Conservation (phyloP, 306 rosid species). For the Rosa chinensis region DNA sequence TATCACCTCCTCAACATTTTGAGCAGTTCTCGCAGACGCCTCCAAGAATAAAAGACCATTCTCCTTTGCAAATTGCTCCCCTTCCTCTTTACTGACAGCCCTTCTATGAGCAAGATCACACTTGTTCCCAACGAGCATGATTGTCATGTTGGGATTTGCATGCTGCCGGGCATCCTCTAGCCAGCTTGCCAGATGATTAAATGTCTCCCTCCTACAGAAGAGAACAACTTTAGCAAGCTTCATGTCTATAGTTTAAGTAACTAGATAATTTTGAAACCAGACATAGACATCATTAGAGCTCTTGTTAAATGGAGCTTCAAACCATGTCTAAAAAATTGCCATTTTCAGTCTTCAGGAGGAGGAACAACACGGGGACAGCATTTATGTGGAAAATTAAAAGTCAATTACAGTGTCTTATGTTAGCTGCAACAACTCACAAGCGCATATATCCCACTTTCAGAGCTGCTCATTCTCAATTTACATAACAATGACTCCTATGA, state of each 20-base stretch:
- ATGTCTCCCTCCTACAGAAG: conserved; percentile 83
- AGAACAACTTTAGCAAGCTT: conserved; percentile 8
- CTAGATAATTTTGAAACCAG: conserved; percentile 15
- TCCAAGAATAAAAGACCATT: conserved; percentile 92
- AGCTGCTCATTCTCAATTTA: background rate
- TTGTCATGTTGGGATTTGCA: conserved; percentile 94
- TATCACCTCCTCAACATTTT: conserved; percentile 91
- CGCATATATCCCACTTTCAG: background rate
- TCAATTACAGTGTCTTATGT: background rate
- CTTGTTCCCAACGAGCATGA: conserved; percentile 92
- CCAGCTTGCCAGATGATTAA: conserved; percentile 88
- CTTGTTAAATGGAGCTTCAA: no score
- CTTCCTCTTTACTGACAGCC: conserved; percentile 96
- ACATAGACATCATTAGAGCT: background rate
- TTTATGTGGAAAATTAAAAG: background rate
- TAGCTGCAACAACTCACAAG: background rate
- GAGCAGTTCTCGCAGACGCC: conserved; percentile 97
- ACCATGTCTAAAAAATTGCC: background rate
- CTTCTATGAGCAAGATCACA: conserved; percentile 87
- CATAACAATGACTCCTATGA: background rate
- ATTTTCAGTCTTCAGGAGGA: background rate
- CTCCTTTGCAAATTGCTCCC: conserved; percentile 95
- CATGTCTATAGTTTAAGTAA: conserved; percentile 11
- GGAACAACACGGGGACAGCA: background rate
- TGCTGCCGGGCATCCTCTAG: conserved; percentile 98